phyloP scores from a whole-genome alignment of 2,329 filamentous ascomycete genomes.

The Thermoascus crustaceus region DNA sequence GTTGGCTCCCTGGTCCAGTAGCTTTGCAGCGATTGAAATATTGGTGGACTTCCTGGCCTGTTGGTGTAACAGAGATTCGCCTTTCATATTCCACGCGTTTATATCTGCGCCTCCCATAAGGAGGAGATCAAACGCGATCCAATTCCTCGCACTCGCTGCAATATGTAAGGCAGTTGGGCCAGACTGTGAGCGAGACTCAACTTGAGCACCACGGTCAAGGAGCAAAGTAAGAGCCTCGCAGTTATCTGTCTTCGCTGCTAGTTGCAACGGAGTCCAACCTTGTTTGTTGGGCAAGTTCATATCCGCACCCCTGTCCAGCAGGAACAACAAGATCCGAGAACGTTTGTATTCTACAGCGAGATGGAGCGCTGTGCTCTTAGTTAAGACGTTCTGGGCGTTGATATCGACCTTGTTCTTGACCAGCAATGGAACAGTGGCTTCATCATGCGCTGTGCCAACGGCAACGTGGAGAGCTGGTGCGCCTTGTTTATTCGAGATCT shows the following conservation, averaged over 20 bases:
- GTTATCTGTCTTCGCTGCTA: conserved; percentile 21
- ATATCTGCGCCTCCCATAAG: conserved; percentile 23
- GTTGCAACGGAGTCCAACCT: conserved; percentile 21
- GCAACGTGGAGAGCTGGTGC: conserved; percentile 18
- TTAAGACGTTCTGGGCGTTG: conserved; percentile 15
- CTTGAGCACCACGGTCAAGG: conserved; percentile 16
- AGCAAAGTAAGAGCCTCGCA: conserved; percentile 22
- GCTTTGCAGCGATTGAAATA: conserved; percentile 13
- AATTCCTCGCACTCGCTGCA: conserved; percentile 17
- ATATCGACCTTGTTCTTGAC: conserved; percentile 19
- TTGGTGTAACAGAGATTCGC: conserved; percentile 21
- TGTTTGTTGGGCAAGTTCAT: conserved; percentile 18
- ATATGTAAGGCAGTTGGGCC: conserved; percentile 20
- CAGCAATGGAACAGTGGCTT: conserved; percentile 23
- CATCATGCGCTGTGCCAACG: conserved; percentile 21
- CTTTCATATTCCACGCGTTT: conserved; percentile 21
- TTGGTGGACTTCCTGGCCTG: conserved; percentile 12
- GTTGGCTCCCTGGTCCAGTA: conserved; percentile 20
- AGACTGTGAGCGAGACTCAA: conserved; percentile 16
- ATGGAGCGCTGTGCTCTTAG: conserved; percentile 22
- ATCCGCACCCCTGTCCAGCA: conserved; percentile 21
- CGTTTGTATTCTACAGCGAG: conserved; percentile 17
- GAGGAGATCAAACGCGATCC: conserved; percentile 23
- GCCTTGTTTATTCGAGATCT: conserved; percentile 14
- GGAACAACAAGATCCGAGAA: conserved; percentile 19